A percentile compares a stretch with the other conserved stretches of the same genome.
These are phyloP conservation scores for Rhodotorula sp. DNA, from an alignment of 1,284 basidiomycete species.

Conservation along the genomic window DNA sequence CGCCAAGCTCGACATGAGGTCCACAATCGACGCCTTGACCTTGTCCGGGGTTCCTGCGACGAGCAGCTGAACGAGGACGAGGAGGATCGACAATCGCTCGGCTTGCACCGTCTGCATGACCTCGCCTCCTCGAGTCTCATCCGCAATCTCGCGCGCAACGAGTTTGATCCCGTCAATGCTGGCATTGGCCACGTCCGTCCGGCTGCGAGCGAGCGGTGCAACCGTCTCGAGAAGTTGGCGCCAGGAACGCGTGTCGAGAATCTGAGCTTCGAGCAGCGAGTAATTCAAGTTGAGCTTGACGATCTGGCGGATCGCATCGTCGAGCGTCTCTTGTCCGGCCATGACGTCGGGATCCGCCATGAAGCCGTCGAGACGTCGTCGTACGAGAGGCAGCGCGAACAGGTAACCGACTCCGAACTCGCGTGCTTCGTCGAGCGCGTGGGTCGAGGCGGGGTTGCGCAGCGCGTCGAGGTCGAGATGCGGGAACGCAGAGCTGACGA, in stretches of 20 bases:
- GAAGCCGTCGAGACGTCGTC: constrained; percentile 48
- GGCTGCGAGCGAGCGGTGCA: constrained; percentile 61
- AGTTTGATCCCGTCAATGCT: constrained; percentile 58
- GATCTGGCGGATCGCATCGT: constrained; percentile 50
- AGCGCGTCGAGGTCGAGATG: constrained; percentile 52
- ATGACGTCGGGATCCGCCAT: constrained; percentile 44
- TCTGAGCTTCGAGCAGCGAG: constrained; percentile 76
- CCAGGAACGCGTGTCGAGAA: constrained; percentile 73
- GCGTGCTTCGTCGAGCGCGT: constrained; percentile 62
- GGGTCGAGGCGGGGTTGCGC: constrained; percentile 54
- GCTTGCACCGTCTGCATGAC: constrained; percentile 81
- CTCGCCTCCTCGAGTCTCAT: constrained; percentile 71
- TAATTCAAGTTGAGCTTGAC: constrained; percentile 75
- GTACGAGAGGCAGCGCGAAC: constrained; percentile 54
- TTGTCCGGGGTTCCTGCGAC: constrained; percentile 18
- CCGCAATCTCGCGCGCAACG: constrained; percentile 65
- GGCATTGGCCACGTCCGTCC: constrained; percentile 50
- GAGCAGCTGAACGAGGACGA: constrained; percentile 67
- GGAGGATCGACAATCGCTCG: constrained; percentile 68
- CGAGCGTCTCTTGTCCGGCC: constrained; percentile 27
- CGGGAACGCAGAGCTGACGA: constrained; percentile 47
- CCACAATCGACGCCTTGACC: constrained; percentile 57
- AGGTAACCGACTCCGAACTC: constrained; percentile 77
- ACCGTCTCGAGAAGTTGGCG: constrained; percentile 66
- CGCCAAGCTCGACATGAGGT: constrained; percentile 62